Conservation (phyloP, 495 filamentous ascomycete genomes). For the Hypoxylon intermedium region DNA sequence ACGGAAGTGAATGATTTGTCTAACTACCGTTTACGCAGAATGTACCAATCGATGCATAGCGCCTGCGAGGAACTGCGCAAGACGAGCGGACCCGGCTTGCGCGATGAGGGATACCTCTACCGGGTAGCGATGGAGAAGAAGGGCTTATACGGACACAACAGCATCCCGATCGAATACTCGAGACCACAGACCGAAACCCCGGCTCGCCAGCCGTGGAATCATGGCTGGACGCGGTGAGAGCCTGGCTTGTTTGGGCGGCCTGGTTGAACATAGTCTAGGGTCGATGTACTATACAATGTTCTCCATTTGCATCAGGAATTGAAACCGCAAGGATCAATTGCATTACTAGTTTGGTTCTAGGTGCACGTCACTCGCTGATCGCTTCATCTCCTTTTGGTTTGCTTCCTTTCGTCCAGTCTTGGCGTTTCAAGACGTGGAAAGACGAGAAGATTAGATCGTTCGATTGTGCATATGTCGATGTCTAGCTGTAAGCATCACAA, state of each 20-base stretch:
- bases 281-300: slow-evolving; percentile 6
- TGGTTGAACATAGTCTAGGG: not conserved
- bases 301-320: not conserved
- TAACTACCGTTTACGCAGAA: slow-evolving; percentile 32
- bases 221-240: slow-evolving; percentile 64
- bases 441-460: slow-evolving; percentile 15
- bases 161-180: slow-evolving; percentile 87
- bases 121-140: slow-evolving; percentile 85
- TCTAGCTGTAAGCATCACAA: not conserved
- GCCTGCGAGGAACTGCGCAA: slow-evolving; percentile 84
- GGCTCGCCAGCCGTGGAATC: slow-evolving; percentile 75
- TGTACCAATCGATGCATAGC: slow-evolving; percentile 77
- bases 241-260: not conserved
- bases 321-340: slow-evolving; percentile 2
- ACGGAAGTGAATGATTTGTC: not conserved
- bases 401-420: not conserved
- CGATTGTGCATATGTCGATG: slow-evolving; percentile 10
- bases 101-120: slow-evolving; percentile 80
- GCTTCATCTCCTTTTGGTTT: not conserved
- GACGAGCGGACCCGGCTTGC: slow-evolving; percentile 62
- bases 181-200: slow-evolving; percentile 82
- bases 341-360: not conserved
- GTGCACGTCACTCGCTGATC: not conserved
- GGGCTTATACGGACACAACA: slow-evolving; percentile 68
- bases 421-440: slow-evolving; percentile 16